phyloP scores from a whole-genome alignment of 495 filamentous ascomycete genomes.

The Astrothelium subdiscretum region DNA sequence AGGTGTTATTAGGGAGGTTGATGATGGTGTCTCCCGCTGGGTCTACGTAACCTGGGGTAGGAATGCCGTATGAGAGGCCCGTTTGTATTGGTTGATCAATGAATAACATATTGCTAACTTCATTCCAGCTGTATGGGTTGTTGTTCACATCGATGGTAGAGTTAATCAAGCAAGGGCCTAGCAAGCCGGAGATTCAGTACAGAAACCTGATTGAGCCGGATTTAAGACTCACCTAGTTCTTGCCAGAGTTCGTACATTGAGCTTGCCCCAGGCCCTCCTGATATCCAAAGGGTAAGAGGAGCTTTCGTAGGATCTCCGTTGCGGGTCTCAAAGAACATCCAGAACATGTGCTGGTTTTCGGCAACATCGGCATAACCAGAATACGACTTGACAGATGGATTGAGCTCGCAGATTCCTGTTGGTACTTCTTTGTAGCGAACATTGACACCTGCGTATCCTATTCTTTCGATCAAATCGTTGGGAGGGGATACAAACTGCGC shows the following conservation, averaged over 20 bases:
- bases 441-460: constrained; percentile 38
- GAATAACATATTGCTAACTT: constrained; percentile 44
- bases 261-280: constrained; percentile 44
- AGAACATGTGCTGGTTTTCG: constrained; percentile 53
- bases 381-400: constrained; percentile 53
- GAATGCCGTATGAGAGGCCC: constrained; percentile 45
- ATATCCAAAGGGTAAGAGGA: constrained; percentile 49
- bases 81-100: constrained; percentile 47
- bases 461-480: constrained; percentile 38
- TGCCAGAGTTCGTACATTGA: constrained; percentile 53
- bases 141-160: constrained; percentile 37
- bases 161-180: constrained; percentile 44
- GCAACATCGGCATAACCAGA: constrained; percentile 55
- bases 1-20: constrained; percentile 36
- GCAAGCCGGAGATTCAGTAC: not conserved
- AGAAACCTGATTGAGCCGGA: not conserved
- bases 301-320: constrained; percentile 39
- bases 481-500: constrained; percentile 52
- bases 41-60: constrained; percentile 33
- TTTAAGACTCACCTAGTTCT: constrained; percentile 21
- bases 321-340: constrained; percentile 47
- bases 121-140: constrained; percentile 48
- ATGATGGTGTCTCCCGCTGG: constrained; percentile 15
- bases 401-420: constrained; percentile 52
- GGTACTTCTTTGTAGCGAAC: constrained; percentile 51